These are phyloP conservation scores for Penicillium desertorum DNA, from an alignment of 495 filamentous ascomycete species.

Conservation along the genomic window DNA sequence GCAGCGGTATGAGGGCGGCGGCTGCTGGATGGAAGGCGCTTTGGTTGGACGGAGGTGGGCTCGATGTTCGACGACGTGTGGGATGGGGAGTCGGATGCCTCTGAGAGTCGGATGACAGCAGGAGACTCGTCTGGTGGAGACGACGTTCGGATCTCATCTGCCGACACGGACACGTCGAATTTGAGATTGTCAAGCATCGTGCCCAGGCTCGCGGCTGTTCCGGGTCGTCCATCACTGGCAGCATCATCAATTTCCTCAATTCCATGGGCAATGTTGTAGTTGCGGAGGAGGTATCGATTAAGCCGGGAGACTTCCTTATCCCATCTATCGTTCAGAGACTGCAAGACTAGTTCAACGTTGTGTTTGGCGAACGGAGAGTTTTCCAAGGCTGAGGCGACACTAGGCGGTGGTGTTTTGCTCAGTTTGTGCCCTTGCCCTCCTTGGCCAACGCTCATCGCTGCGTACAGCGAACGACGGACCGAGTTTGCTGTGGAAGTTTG, in stretches of 20 bases:
- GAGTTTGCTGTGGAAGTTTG: slow-evolving; percentile 41
- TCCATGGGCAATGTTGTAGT: slow-evolving; percentile 56
- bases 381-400: slow-evolving; percentile 25
- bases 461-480: slow-evolving; percentile 48
- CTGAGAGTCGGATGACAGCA: slow-evolving; percentile 7
- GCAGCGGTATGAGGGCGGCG: slow-evolving; percentile 32
- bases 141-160: slow-evolving; percentile 30
- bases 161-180: slow-evolving; percentile 40
- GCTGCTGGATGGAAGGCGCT: slow-evolving; percentile 14
- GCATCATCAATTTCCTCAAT: slow-evolving; percentile 35
- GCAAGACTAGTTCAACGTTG: slow-evolving; percentile 54
- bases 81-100: background rate
- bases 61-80: slow-evolving; percentile 4
- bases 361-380: slow-evolving; percentile 39
- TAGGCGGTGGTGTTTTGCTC: slow-evolving; percentile 34
- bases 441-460: slow-evolving; percentile 39
- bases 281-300: slow-evolving; percentile 59
- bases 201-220: slow-evolving; percentile 39
- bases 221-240: slow-evolving; percentile 40
- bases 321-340: slow-evolving; percentile 62
- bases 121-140: slow-evolving; percentile 24
- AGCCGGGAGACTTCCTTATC: slow-evolving; percentile 57
- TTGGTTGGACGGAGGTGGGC: slow-evolving; percentile 6
- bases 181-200: slow-evolving; percentile 46
- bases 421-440: slow-evolving; percentile 33